Conservation (phyloP, 2,329 filamentous ascomycete species). For the Aspergillus sp. region DNA sequence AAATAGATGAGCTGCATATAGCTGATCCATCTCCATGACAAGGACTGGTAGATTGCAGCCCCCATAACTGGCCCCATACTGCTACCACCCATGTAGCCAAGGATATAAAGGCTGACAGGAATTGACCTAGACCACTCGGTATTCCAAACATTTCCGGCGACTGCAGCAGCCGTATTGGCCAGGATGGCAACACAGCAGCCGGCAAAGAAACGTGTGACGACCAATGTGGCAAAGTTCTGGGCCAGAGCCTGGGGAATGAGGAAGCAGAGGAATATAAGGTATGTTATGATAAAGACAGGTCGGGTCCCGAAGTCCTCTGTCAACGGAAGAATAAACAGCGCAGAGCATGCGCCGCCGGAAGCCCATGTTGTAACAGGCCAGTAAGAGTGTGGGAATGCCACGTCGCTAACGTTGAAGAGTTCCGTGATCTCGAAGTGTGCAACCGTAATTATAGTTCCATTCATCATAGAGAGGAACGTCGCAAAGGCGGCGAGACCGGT, state of each 20-base stretch:
- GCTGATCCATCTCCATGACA: conserved; percentile 10
- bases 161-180: conserved; percentile 36
- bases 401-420: conserved; percentile 16
- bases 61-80: conserved; percentile 49
- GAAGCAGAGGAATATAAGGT: conserved; percentile 42
- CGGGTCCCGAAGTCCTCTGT: conserved; percentile 26
- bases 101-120: conserved; percentile 44
- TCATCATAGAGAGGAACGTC: conserved; percentile 21
- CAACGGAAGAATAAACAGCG: conserved; percentile 19
- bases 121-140: conserved; percentile 34
- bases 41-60: conserved; percentile 28
- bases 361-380: conserved; percentile 23
- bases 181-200: conserved; percentile 43
- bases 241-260: conserved; percentile 45
- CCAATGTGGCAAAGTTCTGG: conserved; percentile 46
- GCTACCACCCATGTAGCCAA: conserved; percentile 41
- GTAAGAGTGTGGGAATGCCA: conserved; percentile 20
- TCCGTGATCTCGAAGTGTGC: conserved; percentile 16
- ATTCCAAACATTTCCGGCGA: conserved; percentile 32
- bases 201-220: conserved; percentile 46
- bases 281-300: conserved; percentile 41
- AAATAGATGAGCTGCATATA: conserved; percentile 43
- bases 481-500: conserved; percentile 18
- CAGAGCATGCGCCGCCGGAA: conserved; percentile 17
- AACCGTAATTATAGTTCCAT: conserved; percentile 22